A percentile compares a stretch with the other conserved stretches of the same genome.
Evolutionary conservation across 176 grass and related monocot genomes (phyloP).

Genomic region (Musa schizocarpa): DNA sequence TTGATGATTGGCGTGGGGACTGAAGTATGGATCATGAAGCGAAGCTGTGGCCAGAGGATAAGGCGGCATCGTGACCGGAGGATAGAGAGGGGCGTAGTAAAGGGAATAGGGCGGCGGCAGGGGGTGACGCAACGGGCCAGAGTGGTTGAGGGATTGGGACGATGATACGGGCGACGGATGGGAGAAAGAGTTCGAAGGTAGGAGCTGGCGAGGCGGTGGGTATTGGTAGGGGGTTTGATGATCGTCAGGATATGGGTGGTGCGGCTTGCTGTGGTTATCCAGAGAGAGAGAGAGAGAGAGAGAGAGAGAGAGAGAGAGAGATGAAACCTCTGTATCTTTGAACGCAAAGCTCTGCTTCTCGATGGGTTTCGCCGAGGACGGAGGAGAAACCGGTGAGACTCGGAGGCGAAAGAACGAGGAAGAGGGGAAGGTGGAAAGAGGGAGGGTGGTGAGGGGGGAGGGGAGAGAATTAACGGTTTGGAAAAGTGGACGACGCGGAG

Average conservation of each 20-base stretch:
- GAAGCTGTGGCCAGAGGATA: background rate
- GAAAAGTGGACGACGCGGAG: too few species aligned
- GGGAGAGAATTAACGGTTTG: too few species aligned
- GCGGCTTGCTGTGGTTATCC: background rate
- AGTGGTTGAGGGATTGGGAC: slow-evolving; percentile 31
- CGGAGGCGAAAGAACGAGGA: too few species aligned
- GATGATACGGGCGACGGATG: slow-evolving; percentile 14
- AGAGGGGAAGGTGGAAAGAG: too few species aligned
- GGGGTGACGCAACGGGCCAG: slow-evolving; percentile 38
- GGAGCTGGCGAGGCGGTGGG: background rate
- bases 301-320: background rate
- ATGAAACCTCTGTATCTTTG: too few species aligned
- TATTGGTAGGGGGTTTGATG: background rate
- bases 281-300: background rate
- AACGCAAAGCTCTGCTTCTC: background rate
- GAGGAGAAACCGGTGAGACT: too few species aligned
- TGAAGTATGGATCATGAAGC: background rate
- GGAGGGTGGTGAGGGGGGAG: too few species aligned
- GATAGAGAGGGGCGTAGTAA: background rate
- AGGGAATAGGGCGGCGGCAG: background rate
- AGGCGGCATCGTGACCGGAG: slow-evolving; percentile 6
- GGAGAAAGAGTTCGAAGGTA: slow-evolving; percentile 24
- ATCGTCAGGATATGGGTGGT: background rate
- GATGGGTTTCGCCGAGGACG: background rate
- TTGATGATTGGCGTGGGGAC: background rate